Percentiles rank a stretch among this genome's conserved stretches.
phyloP scores from a whole-genome alignment of 192 early-diverging fungal genomes.

The Dissophora ornata region DNA sequence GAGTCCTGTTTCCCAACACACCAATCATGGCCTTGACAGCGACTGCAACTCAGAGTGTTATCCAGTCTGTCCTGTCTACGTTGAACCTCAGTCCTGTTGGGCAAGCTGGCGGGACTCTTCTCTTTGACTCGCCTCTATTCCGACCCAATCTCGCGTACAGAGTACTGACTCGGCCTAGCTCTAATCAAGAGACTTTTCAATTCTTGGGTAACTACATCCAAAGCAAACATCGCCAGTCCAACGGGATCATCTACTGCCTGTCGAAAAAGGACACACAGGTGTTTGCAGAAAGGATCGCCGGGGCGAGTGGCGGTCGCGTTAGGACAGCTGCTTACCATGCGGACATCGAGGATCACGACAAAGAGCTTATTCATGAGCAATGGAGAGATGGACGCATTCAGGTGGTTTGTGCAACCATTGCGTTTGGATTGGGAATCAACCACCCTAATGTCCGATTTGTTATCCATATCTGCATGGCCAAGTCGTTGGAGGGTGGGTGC shows the following conservation, averaged over 20 bases:
- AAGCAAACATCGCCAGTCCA: slow-evolving; percentile 52
- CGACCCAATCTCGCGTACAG: slow-evolving; percentile 72
- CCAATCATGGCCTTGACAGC: slow-evolving; percentile 96
- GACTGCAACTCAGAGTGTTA: slow-evolving; percentile 68
- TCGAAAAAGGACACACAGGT: slow-evolving; percentile 71
- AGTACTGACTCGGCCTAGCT: slow-evolving; percentile 63
- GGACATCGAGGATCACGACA: slow-evolving; percentile 63
- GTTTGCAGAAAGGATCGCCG: slow-evolving; percentile 59
- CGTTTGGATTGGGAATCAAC: slow-evolving; percentile 83
- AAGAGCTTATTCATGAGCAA: slow-evolving; percentile 65
- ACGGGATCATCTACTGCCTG: slow-evolving; percentile 79
- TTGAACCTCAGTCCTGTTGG: slow-evolving; percentile 36
- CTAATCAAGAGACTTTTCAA: slow-evolving; percentile 51
- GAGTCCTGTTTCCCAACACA: slow-evolving; percentile 71
- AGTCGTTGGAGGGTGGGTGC: slow-evolving; percentile 71
- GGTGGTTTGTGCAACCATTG: slow-evolving; percentile 83
- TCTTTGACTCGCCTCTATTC: slow-evolving; percentile 72
- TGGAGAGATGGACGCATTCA: slow-evolving; percentile 72
- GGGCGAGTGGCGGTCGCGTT: slow-evolving; percentile 61
- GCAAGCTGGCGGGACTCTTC: slow-evolving; percentile 56
- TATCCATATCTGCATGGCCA: slow-evolving; percentile 76
- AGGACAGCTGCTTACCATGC: slow-evolving; percentile 72
- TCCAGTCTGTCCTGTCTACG: slow-evolving; percentile 36
- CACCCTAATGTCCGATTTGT: slow-evolving; percentile 78
- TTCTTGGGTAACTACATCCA: slow-evolving; percentile 71